These are phyloP conservation scores for Alternaria sp. DNA, from an alignment of 2,329 filamentous ascomycete genomes.

Conservation along the genomic window DNA sequence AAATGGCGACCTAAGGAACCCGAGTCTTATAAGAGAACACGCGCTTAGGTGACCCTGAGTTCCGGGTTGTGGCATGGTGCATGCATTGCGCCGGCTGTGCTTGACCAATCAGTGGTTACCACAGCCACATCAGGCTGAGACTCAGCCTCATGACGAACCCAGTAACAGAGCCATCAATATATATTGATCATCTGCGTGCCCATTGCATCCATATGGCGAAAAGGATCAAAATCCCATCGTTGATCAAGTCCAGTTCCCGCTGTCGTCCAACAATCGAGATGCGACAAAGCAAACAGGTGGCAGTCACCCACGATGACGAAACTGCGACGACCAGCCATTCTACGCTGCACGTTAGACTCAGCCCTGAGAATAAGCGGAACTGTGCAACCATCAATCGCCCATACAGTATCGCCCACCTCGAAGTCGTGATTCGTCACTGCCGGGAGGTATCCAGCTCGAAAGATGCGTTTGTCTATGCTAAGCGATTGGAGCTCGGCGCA, in stretches of 20 bases:
- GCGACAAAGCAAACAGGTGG: conserved; percentile 12
- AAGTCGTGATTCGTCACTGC: conserved; percentile 6
- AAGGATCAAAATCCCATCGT: conserved; percentile 18
- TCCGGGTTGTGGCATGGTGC: neutral
- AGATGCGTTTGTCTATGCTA: conserved; percentile 7
- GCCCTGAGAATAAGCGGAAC: conserved; percentile 12
- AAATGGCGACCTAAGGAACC: too few species aligned
- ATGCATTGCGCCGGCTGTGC: neutral
- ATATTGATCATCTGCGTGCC: conserved; percentile 12
- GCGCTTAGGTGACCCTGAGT: too few species aligned
- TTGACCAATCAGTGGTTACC: neutral
- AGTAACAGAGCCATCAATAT: neutral
- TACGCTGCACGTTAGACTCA: accelerated
- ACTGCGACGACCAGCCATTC: neutral
- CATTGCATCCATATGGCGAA: conserved; percentile 12
- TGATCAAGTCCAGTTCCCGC: conserved; percentile 10
- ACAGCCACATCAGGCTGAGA: neutral
- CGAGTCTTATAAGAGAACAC: too few species aligned
- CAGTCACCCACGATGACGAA: conserved; percentile 15
- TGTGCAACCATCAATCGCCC: conserved; percentile 15
- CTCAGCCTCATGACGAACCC: neutral
- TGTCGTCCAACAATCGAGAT: conserved; percentile 15
- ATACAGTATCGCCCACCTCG: conserved; percentile 13
- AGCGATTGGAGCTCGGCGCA: conserved; percentile 11
- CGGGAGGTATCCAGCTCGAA: conserved; percentile 12